These are phyloP conservation scores for Hypericum androsaemum DNA, from an alignment of 345 rosid species.

Conservation along the genomic window DNA sequence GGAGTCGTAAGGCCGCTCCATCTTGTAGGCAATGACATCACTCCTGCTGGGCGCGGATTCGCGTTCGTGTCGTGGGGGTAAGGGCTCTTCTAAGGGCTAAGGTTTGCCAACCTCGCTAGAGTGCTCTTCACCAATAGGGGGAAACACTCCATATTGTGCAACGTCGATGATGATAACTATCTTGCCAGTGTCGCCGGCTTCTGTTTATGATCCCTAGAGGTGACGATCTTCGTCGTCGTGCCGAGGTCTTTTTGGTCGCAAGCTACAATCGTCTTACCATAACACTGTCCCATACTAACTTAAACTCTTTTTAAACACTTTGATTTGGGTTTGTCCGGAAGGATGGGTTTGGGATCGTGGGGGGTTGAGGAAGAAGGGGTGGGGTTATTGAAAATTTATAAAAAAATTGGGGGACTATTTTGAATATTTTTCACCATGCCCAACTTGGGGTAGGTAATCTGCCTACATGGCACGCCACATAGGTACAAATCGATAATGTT, in stretches of 20 bases:
- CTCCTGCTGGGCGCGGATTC: slow-evolving; percentile 75
- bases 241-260: slow-evolving; percentile 20
- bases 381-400: no score
- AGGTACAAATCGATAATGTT: no score
- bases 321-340: no score
- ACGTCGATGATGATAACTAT: slow-evolving; percentile 30
- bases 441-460: no score
- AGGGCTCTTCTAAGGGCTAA: slow-evolving; percentile 47
- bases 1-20: slow-evolving; percentile 30
- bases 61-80: slow-evolving; percentile 45
- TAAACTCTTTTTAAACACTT: no score
- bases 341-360: no score
- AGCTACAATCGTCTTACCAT: slow-evolving; percentile 54
- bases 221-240: slow-evolving; percentile 36
- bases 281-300: slow-evolving; percentile 78
- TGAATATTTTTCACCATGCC: no score
- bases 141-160: slow-evolving; percentile 30
- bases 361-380: no score
- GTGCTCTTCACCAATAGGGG: slow-evolving; percentile 41
- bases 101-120: slow-evolving; percentile 51
- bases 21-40: slow-evolving; percentile 24
- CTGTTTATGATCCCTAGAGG: slow-evolving; percentile 39
- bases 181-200: slow-evolving; percentile 2
- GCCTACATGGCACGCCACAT: no score
- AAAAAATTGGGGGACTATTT: no score